Conservation (phyloP, 73 alveolate genomes). For the Durusdinium trenchii region DNA sequence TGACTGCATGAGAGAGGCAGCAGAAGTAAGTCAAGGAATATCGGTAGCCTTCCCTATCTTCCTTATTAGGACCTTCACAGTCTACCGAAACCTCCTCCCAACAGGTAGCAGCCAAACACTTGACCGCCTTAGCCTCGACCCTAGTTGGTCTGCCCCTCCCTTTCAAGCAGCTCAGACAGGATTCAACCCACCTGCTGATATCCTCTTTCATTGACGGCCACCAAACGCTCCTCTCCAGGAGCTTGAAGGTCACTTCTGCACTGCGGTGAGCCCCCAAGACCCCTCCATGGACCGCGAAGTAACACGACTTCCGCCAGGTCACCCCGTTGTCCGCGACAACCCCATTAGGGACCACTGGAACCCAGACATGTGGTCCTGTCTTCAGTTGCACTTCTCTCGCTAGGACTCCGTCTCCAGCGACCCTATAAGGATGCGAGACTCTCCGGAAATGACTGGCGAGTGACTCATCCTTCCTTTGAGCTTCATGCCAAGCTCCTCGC, state of each 20-base stretch:
- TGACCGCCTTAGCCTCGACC: background rate
- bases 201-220: background rate
- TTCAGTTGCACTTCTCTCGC: background rate
- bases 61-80: constrained; percentile 48
- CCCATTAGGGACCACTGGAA: background rate
- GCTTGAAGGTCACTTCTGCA: background rate
- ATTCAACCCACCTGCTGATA: background rate
- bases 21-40: constrained; percentile 13
- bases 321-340: background rate
- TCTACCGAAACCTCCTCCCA: constrained; percentile 14
- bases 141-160: background rate
- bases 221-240: background rate
- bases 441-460: background rate
- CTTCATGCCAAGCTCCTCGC: constrained; percentile 7
- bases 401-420: background rate
- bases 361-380: background rate
- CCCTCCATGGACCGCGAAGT: background rate
- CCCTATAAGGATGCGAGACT: background rate
- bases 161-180: background rate
- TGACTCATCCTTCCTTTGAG: constrained; percentile 16
- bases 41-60: background rate
- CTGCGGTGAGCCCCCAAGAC: background rate
- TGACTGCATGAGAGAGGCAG: constrained; percentile 18
- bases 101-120: background rate
- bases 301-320: background rate